Conservation (phyloP, 2,329 filamentous ascomycete genomes). For the Ophiostoma novo-ulmi region DNA sequence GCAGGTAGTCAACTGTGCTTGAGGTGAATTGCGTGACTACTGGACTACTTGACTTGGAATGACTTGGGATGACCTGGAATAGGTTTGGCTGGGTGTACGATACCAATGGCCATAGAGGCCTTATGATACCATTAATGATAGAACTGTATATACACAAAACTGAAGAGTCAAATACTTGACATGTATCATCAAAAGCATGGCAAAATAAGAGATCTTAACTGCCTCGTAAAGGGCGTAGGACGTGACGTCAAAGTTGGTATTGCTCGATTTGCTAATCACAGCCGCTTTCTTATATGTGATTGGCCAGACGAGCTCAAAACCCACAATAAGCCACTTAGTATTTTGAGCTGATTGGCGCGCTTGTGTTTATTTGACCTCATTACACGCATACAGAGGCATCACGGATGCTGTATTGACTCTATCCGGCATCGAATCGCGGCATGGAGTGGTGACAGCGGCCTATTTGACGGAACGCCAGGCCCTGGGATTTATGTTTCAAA, state of each 20-base stretch:
- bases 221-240: too few species aligned
- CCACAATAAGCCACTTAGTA: neutral
- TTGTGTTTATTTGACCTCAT: neutral
- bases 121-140: conserved; percentile 1
- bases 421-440: neutral
- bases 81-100: neutral
- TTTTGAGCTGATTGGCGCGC: neutral
- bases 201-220: too few species aligned
- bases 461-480: neutral
- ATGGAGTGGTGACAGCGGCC: neutral
- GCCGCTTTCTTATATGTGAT: neutral
- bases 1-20: neutral
- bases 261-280: neutral
- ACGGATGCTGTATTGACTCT: neutral
- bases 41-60: neutral
- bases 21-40: neutral
- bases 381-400: neutral
- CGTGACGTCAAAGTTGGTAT: neutral
- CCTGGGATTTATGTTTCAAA: too few species aligned
- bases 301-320: neutral
- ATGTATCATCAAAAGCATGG: neutral
- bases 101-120: neutral
- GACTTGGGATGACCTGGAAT: neutral
- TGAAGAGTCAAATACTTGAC: neutral
- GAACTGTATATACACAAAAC: neutral